These are phyloP conservation scores for Tylopilus cervinicoccineus DNA, from an alignment of 768 basidiomycete genomes.

Conservation along the genomic window DNA sequence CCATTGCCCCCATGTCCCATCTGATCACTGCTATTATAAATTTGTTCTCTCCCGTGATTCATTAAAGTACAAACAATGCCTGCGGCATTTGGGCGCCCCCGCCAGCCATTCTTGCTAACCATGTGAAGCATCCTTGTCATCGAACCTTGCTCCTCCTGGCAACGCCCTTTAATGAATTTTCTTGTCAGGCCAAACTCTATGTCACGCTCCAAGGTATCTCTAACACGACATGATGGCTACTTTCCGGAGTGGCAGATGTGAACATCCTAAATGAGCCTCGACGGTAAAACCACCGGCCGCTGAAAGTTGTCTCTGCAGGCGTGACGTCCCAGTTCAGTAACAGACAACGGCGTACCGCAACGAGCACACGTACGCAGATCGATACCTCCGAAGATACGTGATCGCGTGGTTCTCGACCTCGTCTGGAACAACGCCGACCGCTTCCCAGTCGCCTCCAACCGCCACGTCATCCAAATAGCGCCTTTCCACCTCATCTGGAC, in stretches of 20 bases:
- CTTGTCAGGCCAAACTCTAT: constrained; percentile 21
- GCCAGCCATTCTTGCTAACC: constrained; percentile 8
- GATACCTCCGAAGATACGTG: constrained; percentile 84
- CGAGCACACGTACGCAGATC: constrained; percentile 68
- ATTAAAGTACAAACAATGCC: constrained; percentile 6
- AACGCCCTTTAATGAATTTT: constrained; percentile 27
- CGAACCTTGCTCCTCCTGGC: constrained; percentile 24
- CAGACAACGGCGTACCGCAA: constrained; percentile 1
- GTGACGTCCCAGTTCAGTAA: constrained; percentile 10
- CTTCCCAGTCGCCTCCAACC: constrained; percentile 76
- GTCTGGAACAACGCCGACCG: constrained; percentile 75
- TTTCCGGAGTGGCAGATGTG: constrained; percentile 28
- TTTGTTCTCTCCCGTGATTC: constrained; percentile 16
- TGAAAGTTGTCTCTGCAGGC: constrained; percentile 58
- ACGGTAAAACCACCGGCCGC: constrained; percentile 63
- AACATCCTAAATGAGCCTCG: constrained; percentile 36
- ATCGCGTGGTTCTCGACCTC: constrained; percentile 88
- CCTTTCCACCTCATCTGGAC: constrained; percentile 87
- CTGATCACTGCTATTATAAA: constrained; percentile 29
- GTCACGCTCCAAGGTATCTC: constrained; percentile 11
- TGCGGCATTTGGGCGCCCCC: constrained; percentile 28
- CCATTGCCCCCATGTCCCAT: constrained; percentile 23
- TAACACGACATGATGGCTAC: constrained; percentile 24
- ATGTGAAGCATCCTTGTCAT: constrained; percentile 18
- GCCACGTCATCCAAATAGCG: constrained; percentile 82